Conservation (phyloP, 1,284 basidiomycete species). For the Trametes versicolor region DNA sequence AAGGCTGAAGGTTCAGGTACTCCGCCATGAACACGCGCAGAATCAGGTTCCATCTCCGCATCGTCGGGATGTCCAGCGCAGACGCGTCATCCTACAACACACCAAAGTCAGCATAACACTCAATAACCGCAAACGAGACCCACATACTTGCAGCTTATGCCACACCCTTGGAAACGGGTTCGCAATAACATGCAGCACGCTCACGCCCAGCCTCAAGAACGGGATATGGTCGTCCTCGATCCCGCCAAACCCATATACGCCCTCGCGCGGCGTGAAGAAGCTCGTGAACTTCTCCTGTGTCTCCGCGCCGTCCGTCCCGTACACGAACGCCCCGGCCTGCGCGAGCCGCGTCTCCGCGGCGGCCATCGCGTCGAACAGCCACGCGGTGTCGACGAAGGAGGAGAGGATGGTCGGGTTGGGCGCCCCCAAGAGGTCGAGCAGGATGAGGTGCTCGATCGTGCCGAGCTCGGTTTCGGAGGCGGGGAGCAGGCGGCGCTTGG, state of each 20-base stretch:
- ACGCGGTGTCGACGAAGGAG: conserved; percentile 89
- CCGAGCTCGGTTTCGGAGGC: conserved; percentile 70
- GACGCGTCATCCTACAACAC: conserved; percentile 82
- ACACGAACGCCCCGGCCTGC: conserved; percentile 65
- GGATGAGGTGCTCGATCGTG: conserved; percentile 88
- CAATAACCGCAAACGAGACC: not conserved
- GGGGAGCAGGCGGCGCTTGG: conserved; percentile 68
- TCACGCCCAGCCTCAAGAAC: conserved; percentile 88
- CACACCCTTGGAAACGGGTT: conserved; percentile 92
- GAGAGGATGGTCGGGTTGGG: conserved; percentile 76
- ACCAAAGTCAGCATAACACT: not conserved
- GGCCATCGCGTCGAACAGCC: conserved; percentile 85
- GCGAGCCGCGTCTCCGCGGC: conserved; percentile 75
- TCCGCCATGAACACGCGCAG: conserved; percentile 90
- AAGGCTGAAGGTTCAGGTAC: conserved; percentile 81
- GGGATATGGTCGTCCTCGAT: conserved; percentile 97
- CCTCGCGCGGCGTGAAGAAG: conserved; percentile 67
- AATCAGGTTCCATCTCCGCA: conserved; percentile 91
- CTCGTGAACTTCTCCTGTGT: conserved; percentile 59
- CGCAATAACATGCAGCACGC: conserved; percentile 90
- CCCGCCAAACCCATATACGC: conserved; percentile 58
- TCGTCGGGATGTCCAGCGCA: conserved; percentile 87
- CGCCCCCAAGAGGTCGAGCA: conserved; percentile 90
- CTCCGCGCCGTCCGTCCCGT: conserved; percentile 53
- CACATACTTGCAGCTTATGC: conserved; percentile 81